Percentiles rank a stretch among this genome's conserved stretches.
Evolutionary conservation across 768 basidiomycete genomes (phyloP).

Genomic region (Cubamyces lactineus): DNA sequence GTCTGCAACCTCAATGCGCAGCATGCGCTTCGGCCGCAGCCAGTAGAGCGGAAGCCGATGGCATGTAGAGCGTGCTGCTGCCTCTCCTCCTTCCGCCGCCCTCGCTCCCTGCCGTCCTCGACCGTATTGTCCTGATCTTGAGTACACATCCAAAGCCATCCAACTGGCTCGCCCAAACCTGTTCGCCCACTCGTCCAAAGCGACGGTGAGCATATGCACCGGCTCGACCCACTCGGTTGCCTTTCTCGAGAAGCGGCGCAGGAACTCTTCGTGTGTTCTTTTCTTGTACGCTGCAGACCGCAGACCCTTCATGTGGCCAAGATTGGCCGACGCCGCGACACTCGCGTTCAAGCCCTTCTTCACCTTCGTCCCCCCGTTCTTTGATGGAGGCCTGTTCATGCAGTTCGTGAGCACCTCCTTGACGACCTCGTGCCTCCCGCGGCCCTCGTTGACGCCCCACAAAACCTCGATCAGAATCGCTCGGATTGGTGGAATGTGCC

Average conservation of each 20-base stretch:
- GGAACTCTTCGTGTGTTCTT: conserved; percentile 57
- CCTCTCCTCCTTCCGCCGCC: too few species aligned
- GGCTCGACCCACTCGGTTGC: conserved; percentile 63
- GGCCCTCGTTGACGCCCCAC: conserved; percentile 75
- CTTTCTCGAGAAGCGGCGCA: conserved; percentile 62
- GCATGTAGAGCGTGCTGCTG: too few species aligned
- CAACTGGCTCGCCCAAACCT: conserved; percentile 67
- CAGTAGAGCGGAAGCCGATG: too few species aligned
- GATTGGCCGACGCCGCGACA: conserved; percentile 58
- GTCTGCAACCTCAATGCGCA: too few species aligned
- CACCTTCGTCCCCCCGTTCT: conserved; percentile 36
- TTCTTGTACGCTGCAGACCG: conserved; percentile 38
- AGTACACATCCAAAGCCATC: conserved; percentile 28
- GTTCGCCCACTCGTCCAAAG: conserved; percentile 62
- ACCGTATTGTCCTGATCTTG: too few species aligned
- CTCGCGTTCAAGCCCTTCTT: conserved; percentile 47
- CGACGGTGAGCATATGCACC: conserved; percentile 51
- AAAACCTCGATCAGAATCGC: conserved; percentile 52
- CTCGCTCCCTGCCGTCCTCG: too few species aligned
- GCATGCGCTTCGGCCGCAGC: too few species aligned
- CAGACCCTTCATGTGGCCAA: conserved; percentile 63
- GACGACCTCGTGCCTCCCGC: conserved; percentile 77
- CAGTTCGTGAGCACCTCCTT: conserved; percentile 62
- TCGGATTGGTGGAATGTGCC: too few species aligned
- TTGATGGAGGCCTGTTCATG: conserved; percentile 40